These are phyloP conservation scores for Meredithiella fracta DNA, from an alignment of 2,329 filamentous ascomycete species.

Conservation along the genomic window DNA sequence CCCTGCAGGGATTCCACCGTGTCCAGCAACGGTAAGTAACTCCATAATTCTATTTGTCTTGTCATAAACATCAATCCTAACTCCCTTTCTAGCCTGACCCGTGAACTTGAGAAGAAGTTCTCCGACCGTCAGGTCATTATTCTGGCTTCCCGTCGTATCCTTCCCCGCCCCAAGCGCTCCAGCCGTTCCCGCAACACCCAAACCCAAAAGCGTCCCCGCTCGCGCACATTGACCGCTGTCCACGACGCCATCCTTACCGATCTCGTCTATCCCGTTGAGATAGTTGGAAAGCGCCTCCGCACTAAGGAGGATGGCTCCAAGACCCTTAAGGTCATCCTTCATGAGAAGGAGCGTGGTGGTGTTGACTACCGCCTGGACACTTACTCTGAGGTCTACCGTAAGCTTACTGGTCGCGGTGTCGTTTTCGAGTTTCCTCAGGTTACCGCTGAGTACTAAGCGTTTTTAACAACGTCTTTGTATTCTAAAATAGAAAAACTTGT, in stretches of 20 bases:
- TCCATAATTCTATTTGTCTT: neutral
- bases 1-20: constrained; percentile 96
- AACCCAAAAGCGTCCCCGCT: constrained; percentile 97
- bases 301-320: constrained; percentile 99
- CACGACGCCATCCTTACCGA: constrained; percentile 97
- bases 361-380: constrained; percentile 99
- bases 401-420: constrained; percentile 89
- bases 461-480: constrained; percentile 7
- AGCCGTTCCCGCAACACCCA: constrained; percentile 89
- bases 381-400: constrained; percentile 98
- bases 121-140: constrained; percentile 99
- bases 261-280: constrained; percentile 99
- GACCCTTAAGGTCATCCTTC: constrained; percentile 95
- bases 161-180: constrained; percentile 96
- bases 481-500: constrained; percentile 6
- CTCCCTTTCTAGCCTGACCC: constrained; percentile 64
- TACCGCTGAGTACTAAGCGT: constrained; percentile 60
- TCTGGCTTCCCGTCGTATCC: constrained; percentile 95
- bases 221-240: constrained; percentile 92
- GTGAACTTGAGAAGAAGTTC: constrained; percentile 99
- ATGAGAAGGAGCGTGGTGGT: constrained; percentile 99
- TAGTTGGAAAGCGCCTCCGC: constrained; percentile 95
- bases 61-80: constrained; percentile 16
- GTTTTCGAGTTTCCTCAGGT: constrained; percentile 96
- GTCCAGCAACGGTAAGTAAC: constrained; percentile 91